Evolutionary conservation across 495 filamentous ascomycete species (phyloP), one percentile per base, ranked within the genome.

Genomic region (Aspergillus asperescens): DNA sequence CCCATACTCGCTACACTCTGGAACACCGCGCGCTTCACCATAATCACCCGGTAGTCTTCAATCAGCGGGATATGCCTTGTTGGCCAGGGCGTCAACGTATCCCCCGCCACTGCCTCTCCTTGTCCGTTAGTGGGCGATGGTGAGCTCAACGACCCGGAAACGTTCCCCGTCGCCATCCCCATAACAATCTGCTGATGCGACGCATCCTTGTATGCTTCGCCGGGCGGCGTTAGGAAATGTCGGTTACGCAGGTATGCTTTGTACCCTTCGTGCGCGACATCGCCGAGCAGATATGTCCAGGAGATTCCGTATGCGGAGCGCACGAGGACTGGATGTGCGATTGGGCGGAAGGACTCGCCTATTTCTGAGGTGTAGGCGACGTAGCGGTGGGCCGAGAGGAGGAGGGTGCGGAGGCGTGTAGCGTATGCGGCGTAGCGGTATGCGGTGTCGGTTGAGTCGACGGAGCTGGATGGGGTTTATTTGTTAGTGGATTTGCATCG

Each of bases 301-400:
- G 88, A 94, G 50, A 98, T 75, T 49, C 81, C 92, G 67, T 98
- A 98, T 7, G 93, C 93, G 46, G 81, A 72, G 35, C 83, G 78
- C 4, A 98, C 87, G 4, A 92, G 73, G 59, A 71, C 82, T 0
- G 89, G 91, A 66, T 96, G 89, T 4, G 91, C 90, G 48, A 97
- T 79, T 4, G 93, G 93, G 5, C 93, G 85, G 71, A 98, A 98
- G 7, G 88, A 94, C 68, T 98, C 93, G 65, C 93, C 93, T 37
- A 98, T 89, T 66, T 98, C 93, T 27, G 87, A 92, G 12, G 93
- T 97, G 72, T 97, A 98, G 56, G 93, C 93, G 52, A 98, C 89
- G 67, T 98, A 97, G 62, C 93, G 87, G 64, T 98, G 93, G 23
- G 90, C 89, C 35, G 86, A 85, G 62, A 89, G 78, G 58, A 98